Evolutionary conservation across 106 monocot genomes (phyloP).

Genomic region (Gastrodia elata): DNA sequence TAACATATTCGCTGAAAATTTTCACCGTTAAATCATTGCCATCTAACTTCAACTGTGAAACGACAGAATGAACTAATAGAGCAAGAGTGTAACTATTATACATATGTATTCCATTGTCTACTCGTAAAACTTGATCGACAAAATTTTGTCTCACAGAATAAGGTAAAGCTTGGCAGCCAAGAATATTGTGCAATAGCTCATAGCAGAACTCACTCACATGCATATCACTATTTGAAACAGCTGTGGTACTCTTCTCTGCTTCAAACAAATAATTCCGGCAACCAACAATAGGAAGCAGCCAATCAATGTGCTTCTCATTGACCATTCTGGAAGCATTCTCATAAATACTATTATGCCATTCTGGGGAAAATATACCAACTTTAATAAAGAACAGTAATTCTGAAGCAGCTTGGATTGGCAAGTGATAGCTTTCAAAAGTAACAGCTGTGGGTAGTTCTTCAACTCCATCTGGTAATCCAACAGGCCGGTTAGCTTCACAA

Average conservation of each 20-base stretch:
- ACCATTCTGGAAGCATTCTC: slow-evolving; percentile 70
- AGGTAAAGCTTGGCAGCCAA: slow-evolving; percentile 40
- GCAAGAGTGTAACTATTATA: slow-evolving; percentile 66
- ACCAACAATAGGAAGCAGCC: slow-evolving; percentile 46
- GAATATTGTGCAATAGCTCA: slow-evolving; percentile 62
- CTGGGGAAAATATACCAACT: slow-evolving; percentile 48
- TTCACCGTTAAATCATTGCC: slow-evolving; percentile 23
- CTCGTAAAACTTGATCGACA: slow-evolving; percentile 60
- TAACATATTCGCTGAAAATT: slow-evolving; percentile 39
- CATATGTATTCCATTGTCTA: slow-evolving; percentile 52
- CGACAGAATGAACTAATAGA: slow-evolving; percentile 54
- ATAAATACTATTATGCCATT: slow-evolving; percentile 40
- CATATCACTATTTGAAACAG: slow-evolving; percentile 9
- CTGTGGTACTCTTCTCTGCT: slow-evolving; percentile 24
- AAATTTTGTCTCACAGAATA: slow-evolving; percentile 44
- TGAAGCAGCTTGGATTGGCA: slow-evolving; percentile 48
- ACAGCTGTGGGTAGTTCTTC: slow-evolving; percentile 37
- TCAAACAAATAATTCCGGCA: slow-evolving; percentile 35
- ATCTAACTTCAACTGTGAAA: slow-evolving; percentile 30
- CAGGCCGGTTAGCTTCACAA: slow-evolving; percentile 64
- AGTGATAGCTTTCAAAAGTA: slow-evolving; percentile 15
- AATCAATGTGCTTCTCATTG: slow-evolving; percentile 36
- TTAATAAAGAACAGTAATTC: slow-evolving; percentile 71
- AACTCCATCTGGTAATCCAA: slow-evolving; percentile 37
- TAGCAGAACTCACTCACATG: slow-evolving; percentile 61